Evolutionary conservation across 192 early-diverging fungal genomes (phyloP).

Genomic region (Rhizoclosmatium sp.): DNA sequence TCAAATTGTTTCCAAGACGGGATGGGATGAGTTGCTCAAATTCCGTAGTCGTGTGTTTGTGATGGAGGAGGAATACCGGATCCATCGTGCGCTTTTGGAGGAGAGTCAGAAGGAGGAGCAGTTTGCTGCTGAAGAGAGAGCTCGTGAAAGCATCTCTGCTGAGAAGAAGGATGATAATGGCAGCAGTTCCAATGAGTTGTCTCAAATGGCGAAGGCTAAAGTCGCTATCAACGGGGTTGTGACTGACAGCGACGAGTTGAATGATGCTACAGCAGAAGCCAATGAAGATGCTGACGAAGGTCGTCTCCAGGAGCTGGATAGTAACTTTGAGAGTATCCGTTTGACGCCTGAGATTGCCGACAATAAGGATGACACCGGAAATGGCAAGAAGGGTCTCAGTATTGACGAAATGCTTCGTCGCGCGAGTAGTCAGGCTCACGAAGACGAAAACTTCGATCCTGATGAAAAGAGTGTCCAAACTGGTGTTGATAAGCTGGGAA

Average conservation of each 20-base stretch:
- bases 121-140: constrained; percentile 4
- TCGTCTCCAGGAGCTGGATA: constrained; percentile 50
- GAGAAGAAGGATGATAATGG: not conserved
- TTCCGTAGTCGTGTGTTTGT: constrained; percentile 90
- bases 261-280: constrained; percentile 35
- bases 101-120: constrained; percentile 53
- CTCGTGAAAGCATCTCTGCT: not conserved
- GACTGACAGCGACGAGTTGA: constrained; percentile 42
- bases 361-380: not conserved
- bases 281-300: constrained; percentile 41
- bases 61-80: constrained; percentile 98
- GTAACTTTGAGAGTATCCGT: constrained; percentile 38
- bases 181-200: not conserved
- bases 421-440: constrained; percentile 32
- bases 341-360: constrained; percentile 43
- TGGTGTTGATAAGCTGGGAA: constrained; percentile 30
- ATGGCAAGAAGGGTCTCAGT: constrained; percentile 38
- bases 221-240: constrained; percentile 14
- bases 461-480: constrained; percentile 33
- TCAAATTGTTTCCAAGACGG: constrained; percentile 79
- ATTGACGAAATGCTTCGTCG: constrained; percentile 60
- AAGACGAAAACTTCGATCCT: not conserved
- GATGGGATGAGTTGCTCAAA: constrained; percentile 95
- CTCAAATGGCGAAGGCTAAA: not conserved
- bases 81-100: constrained; percentile 75